A percentile compares a stretch with the other conserved stretches of the same genome.
Conservation (phyloP, 2,329 filamentous ascomycete genomes). For the Dactylellina leptospora region DNA sequence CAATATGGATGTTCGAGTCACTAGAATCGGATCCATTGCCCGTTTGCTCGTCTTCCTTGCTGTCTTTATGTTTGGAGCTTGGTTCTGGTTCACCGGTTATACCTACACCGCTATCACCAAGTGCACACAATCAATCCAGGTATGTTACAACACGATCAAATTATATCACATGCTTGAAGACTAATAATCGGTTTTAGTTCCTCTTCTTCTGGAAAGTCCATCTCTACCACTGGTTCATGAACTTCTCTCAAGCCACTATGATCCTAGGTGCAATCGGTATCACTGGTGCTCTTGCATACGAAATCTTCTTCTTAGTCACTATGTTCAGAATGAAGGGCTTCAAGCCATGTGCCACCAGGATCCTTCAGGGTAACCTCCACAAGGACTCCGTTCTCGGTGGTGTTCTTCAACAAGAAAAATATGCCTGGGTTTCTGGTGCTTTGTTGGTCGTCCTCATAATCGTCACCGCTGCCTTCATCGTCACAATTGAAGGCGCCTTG, state of each 20-base stretch:
- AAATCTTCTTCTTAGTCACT: constrained; percentile 38
- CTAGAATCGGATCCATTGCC: constrained; percentile 45
- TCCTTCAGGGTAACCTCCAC: constrained; percentile 38
- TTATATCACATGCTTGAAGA: neutral
- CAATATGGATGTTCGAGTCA: constrained; percentile 46
- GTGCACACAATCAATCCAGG: constrained; percentile 48
- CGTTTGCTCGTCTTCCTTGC: constrained; percentile 46
- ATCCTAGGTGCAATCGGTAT: constrained; percentile 39
- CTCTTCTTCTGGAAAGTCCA: constrained; percentile 53
- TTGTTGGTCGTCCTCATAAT: constrained; percentile 38
- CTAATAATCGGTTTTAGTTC: constrained; percentile 25
- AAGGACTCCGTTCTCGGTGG: constrained; percentile 45
- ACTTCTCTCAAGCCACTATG: constrained; percentile 47
- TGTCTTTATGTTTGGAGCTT: constrained; percentile 51
- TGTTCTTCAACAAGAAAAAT: constrained; percentile 49
- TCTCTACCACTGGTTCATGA: constrained; percentile 53
- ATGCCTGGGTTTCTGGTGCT: constrained; percentile 49
- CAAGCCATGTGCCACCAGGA: constrained; percentile 34
- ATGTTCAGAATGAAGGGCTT: constrained; percentile 37
- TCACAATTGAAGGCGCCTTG: constrained; percentile 37
- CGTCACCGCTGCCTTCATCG: constrained; percentile 45
- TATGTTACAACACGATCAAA: constrained; percentile 18
- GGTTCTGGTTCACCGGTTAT: constrained; percentile 52
- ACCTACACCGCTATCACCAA: constrained; percentile 39
- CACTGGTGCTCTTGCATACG: constrained; percentile 33